A percentile compares a stretch with the other conserved stretches of the same genome.
Conservation (phyloP, 495 filamentous ascomycete genomes). For the Pyronema omphalodes region DNA sequence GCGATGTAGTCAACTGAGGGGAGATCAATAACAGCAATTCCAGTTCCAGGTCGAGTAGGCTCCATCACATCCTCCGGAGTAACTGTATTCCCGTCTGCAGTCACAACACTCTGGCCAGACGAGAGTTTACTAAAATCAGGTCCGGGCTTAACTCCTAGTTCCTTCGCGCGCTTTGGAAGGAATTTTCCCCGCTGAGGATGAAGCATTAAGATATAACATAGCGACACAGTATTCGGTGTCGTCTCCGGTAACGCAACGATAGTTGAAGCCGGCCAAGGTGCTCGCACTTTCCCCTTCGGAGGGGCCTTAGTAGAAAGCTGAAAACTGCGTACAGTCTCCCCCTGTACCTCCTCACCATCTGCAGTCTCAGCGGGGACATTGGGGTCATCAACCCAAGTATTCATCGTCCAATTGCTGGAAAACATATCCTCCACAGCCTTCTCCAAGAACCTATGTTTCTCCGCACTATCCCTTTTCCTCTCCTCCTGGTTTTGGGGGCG, state of each 20-base stretch:
- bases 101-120: slow-evolving; percentile 32
- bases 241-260: slow-evolving; percentile 41
- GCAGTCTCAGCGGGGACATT: neutral
- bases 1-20: slow-evolving; percentile 49
- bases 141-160: slow-evolving; percentile 37
- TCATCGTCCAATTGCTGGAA: slow-evolving; percentile 19
- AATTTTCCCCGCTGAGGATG: slow-evolving; percentile 69
- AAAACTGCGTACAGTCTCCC: slow-evolving; percentile 4
- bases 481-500: neutral
- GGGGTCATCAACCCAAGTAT: slow-evolving; percentile 16
- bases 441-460: neutral
- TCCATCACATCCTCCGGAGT: slow-evolving; percentile 38
- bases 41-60: slow-evolving; percentile 32
- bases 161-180: slow-evolving; percentile 38
- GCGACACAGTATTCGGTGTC: slow-evolving; percentile 39
- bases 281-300: slow-evolving; percentile 23
- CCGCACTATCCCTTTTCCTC: neutral
- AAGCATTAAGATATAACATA: slow-evolving; percentile 69
- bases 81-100: slow-evolving; percentile 38
- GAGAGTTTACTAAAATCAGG: slow-evolving; percentile 35
- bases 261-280: slow-evolving; percentile 76
- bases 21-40: slow-evolving; percentile 65
- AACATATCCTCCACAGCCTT: slow-evolving; percentile 21
- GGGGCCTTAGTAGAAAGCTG: slow-evolving; percentile 16
- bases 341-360: neutral